Conservation (phyloP, 1,284 basidiomycete species). For the Filobasidium uniguttulatum region DNA sequence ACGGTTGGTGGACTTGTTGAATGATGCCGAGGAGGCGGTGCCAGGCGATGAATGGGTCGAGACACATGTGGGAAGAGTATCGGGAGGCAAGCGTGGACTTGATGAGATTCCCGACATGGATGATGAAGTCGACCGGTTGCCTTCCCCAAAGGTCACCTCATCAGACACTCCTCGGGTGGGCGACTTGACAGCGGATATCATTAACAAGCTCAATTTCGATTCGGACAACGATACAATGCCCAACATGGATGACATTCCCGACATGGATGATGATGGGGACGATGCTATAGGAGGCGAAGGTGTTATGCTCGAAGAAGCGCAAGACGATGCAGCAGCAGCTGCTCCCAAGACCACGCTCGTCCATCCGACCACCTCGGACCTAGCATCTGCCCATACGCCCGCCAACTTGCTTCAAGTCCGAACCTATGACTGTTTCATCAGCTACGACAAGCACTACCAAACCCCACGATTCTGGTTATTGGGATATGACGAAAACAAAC, state of each 20-base stretch:
- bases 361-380: conserved; percentile 25
- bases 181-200: conserved; percentile 32
- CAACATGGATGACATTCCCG: conserved; percentile 80
- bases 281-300: conserved; percentile 29
- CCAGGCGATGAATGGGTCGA: conserved; percentile 38
- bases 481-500: conserved; percentile 89
- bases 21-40: conserved; percentile 26
- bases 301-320: conserved; percentile 51
- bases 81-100: conserved; percentile 12
- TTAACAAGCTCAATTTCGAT: not conserved
- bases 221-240: conserved; percentile 46
- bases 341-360: conserved; percentile 29
- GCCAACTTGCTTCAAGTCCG: conserved; percentile 85
- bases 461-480: conserved; percentile 89
- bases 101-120: conserved; percentile 34
- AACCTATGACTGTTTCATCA: conserved; percentile 99
- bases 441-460: conserved; percentile 96
- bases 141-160: conserved; percentile 28
- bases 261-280: conserved; percentile 67
- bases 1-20: conserved; percentile 50
- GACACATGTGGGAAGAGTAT: conserved; percentile 38
- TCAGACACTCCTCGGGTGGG: conserved; percentile 24
- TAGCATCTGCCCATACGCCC: too few species aligned
- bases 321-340: conserved; percentile 70
- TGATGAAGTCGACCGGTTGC: conserved; percentile 1